Evolutionary conservation across 1,139 yeast genomes (phyloP), one percentile per base, ranked within the genome.

Genomic region (Sugiyamaella pinicola): DNA sequence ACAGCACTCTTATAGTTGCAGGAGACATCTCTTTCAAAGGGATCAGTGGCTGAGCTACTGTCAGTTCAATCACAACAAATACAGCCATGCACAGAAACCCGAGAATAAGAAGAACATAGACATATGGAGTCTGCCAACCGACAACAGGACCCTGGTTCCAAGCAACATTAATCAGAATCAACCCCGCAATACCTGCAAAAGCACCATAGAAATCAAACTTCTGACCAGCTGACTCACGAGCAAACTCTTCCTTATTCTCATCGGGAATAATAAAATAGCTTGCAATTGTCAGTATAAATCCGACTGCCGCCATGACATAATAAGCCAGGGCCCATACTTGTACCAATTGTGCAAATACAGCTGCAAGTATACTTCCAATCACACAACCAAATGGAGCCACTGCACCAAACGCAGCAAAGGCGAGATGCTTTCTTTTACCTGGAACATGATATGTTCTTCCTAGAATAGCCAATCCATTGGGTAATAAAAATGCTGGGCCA

Each of bases 71-170:
- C 29, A 61, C 61, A 44, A 70, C 62, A 54, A 80, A 79, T 1
- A 63, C 69, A 0, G 54, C 73, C 53, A 80, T 54, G 21, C 69
- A 60, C 1, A 76, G 26, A 1, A 72, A 54, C 0, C 85, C 83
- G 13, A 81, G 72, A 35, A 82, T 79, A 19, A 82, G 69, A 12
- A 81, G 60, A 1, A 75, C 72, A 58, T 80, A 81, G 4, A 78
- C 79, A 56, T 81, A 81, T 0, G 77, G 76, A 2, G 52, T 63
- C 2, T 71, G 65, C 85, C 86, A 82, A 3, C 83, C 85, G 3
- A 76, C 79, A 28, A 74, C 75, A 0, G 87, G 84, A 6, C 83
- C 86, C 61, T 82, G 83, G 59, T 81, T 81, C 76, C 82, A 80
- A 1, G 84, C 77, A 57, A 81, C 75, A 60, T 79, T 78, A 56